These are phyloP conservation scores for Knoxia roxburghii DNA, from an alignment of 257 asterid genomes.

Conservation along the genomic window DNA sequence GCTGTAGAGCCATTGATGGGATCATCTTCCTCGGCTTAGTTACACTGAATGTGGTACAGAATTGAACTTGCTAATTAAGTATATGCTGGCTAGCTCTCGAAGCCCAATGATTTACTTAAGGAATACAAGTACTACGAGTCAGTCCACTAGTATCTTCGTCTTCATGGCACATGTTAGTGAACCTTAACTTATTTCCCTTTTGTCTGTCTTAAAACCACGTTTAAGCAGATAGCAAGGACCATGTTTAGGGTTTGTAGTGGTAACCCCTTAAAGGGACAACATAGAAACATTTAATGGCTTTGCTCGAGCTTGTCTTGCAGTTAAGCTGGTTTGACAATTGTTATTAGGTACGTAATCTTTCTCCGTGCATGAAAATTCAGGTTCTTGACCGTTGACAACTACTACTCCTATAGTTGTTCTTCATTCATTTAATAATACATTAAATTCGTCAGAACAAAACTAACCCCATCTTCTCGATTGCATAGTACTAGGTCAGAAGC, in stretches of 20 bases:
- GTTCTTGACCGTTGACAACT: neutral
- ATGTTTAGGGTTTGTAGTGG: constrained; percentile 53
- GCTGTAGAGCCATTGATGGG: neutral
- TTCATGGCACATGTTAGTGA: constrained; percentile 39
- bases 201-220: constrained; percentile 33
- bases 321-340: neutral
- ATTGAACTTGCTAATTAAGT: constrained; percentile 5
- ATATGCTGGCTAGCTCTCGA: constrained; percentile 3
- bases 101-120: constrained; percentile 5
- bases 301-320: constrained; percentile 1
- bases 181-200: constrained; percentile 31
- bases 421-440: too few relatives aligned
- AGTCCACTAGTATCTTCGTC: neutral
- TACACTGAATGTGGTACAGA: constrained; percentile 11
- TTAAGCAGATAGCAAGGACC: constrained; percentile 31
- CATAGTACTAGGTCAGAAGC: too few relatives aligned
- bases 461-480: too few relatives aligned
- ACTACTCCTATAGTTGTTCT: too few relatives aligned
- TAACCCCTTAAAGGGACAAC: constrained; percentile 30
- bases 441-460: too few relatives aligned
- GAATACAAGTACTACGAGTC: too few relatives aligned
- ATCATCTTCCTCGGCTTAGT: neutral
- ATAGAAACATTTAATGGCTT: constrained; percentile 3
- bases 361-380: neutral
- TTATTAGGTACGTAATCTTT: neutral